Evolutionary conservation across 805 yeast species (phyloP).

Genomic region (Ogataea corticis): DNA sequence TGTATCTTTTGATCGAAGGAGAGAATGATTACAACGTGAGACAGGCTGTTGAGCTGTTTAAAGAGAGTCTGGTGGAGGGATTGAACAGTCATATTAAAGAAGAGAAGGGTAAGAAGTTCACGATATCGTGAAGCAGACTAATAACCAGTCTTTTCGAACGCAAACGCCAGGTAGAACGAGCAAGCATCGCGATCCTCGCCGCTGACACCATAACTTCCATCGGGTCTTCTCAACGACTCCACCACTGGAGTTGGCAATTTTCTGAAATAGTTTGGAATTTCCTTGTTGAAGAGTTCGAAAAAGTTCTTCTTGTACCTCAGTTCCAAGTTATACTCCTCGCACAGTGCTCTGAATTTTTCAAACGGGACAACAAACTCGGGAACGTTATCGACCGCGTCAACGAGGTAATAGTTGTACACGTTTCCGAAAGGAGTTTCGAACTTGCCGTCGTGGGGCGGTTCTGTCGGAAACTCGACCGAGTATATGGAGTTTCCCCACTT

Average conservation of each 20-base stretch:
- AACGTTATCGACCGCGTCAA: slow-evolving; percentile 94
- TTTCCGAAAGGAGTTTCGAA: slow-evolving; percentile 81
- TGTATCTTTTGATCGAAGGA: slow-evolving; percentile 79
- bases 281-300: slow-evolving; percentile 76
- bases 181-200: slow-evolving; percentile 87
- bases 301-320: slow-evolving; percentile 75
- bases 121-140: slow-evolving; percentile 14
- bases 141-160: slow-evolving; percentile 55
- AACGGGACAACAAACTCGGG: slow-evolving; percentile 97
- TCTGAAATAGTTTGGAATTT: slow-evolving; percentile 65
- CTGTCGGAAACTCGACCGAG: slow-evolving; percentile 75
- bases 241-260: slow-evolving; percentile 56
- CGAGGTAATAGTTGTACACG: slow-evolving; percentile 73
- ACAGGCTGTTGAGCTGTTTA: slow-evolving; percentile 58
- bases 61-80: slow-evolving; percentile 56
- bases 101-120: slow-evolving; percentile 19
- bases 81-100: slow-evolving; percentile 23
- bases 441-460: slow-evolving; percentile 73
- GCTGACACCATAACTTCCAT: slow-evolving; percentile 83
- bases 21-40: slow-evolving; percentile 56
- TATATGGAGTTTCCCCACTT: slow-evolving; percentile 87
- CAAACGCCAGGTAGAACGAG: slow-evolving; percentile 83
- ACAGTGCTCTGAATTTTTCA: slow-evolving; percentile 78
- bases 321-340: slow-evolving; percentile 79
- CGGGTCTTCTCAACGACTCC: slow-evolving; percentile 70